phyloP scores from a whole-genome alignment of 108 stramenopile genomes.

The Chaetoceros tenuissimus region DNA sequence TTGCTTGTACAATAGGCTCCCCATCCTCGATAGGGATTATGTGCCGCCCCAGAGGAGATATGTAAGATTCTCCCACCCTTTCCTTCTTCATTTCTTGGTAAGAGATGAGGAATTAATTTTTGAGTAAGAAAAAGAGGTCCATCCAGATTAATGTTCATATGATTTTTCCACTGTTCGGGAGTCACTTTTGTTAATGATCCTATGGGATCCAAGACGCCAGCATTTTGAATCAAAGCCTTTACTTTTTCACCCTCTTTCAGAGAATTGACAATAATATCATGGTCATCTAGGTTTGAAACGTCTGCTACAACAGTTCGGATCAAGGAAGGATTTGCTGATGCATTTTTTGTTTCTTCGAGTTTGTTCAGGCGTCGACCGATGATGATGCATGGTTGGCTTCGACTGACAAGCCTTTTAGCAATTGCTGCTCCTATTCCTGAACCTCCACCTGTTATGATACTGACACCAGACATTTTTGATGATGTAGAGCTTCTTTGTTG shows the following conservation, averaged over 20 bases:
- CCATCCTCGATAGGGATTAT: conserved; percentile 54
- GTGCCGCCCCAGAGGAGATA: conserved; percentile 33
- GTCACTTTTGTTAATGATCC: not conserved
- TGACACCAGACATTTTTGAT: not conserved
- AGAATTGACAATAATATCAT: not conserved
- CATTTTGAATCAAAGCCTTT: not conserved
- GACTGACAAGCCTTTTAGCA: not conserved
- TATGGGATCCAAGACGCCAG: not conserved
- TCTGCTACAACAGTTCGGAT: not conserved
- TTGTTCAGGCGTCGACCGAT: not conserved
- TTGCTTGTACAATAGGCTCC: conserved; percentile 52
- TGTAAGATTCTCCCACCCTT: not conserved
- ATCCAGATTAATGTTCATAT: not conserved
- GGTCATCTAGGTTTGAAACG: not conserved
- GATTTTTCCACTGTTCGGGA: not conserved
- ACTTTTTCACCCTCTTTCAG: not conserved
- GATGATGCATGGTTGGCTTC: not conserved
- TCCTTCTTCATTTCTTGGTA: not conserved
- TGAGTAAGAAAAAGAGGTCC: not conserved
- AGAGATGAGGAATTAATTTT: not conserved
- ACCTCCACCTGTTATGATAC: not conserved
- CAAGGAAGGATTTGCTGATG: not conserved
- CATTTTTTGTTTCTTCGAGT: not conserved
- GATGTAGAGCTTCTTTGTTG: too few species aligned
- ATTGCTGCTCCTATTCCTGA: not conserved